Evolutionary conservation across 352 stramenopile species (phyloP).

Genomic region (Phytophthora meadii): DNA sequence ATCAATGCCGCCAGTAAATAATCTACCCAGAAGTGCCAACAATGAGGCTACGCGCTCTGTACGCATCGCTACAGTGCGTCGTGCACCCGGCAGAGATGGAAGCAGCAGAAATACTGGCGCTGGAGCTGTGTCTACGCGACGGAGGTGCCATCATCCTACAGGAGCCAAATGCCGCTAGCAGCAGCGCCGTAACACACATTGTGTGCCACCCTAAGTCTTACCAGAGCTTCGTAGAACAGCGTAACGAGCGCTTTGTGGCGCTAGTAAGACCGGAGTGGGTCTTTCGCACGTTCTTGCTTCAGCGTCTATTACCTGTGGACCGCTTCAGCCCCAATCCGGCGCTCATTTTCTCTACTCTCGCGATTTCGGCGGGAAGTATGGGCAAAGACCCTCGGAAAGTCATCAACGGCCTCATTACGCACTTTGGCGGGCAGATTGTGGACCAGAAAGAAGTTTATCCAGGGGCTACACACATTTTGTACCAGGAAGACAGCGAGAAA

Average conservation of each 20-base stretch:
- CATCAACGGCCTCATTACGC: constrained; percentile 77
- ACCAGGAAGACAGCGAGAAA: constrained; percentile 52
- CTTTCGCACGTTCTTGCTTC: constrained; percentile 74
- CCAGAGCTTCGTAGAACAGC: constrained; percentile 49
- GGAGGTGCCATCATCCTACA: constrained; percentile 59
- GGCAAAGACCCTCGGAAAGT: constrained; percentile 85
- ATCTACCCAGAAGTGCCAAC: constrained; percentile 1
- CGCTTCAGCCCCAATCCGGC: constrained; percentile 79
- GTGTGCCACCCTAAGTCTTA: constrained; percentile 71
- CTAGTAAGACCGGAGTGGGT: constrained; percentile 85
- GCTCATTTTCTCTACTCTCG: constrained; percentile 81
- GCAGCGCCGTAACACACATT: constrained; percentile 65
- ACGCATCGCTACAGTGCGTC: constrained; percentile 53
- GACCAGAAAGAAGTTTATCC: constrained; percentile 51
- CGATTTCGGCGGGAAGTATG: constrained; percentile 73
- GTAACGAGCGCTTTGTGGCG: constrained; percentile 73
- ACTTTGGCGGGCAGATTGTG: constrained; percentile 84
- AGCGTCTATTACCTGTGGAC: constrained; percentile 67
- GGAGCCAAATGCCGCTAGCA: constrained; percentile 25
- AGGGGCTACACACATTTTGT: constrained; percentile 78
- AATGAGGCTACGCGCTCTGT: constrained; percentile 61
- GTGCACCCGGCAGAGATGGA: constrained; percentile 62
- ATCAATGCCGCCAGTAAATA: constrained; percentile 2
- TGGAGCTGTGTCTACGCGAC: constrained; percentile 72
- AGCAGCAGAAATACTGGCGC: constrained; percentile 39